A percentile compares a stretch with the other conserved stretches of the same genome.
Conservation (phyloP, 2,329 filamentous ascomycete genomes). For the Ascochyta pisi region DNA sequence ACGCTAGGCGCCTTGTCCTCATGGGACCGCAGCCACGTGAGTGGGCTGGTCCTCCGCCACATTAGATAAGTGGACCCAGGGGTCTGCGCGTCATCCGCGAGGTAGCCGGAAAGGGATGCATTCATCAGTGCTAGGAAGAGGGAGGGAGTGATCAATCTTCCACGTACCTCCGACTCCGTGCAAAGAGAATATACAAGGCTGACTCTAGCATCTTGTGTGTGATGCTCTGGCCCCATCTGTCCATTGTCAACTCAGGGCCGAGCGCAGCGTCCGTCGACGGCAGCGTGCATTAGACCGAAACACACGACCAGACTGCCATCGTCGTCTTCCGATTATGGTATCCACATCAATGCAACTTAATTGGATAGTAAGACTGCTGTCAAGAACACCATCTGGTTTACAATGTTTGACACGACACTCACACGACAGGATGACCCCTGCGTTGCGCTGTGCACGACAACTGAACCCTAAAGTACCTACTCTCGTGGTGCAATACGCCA, state of each 20-base stretch:
- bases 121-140: not conserved
- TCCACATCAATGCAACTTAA: not conserved
- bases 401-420: not conserved
- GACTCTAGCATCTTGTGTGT: not conserved
- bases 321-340: slow-evolving; percentile 5
- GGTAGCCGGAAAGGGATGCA: slow-evolving; percentile 29
- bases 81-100: slow-evolving; percentile 47
- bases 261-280: slow-evolving; percentile 13
- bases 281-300: slow-evolving; percentile 26
- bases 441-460: not conserved
- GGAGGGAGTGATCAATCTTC: slow-evolving; percentile 1
- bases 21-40: slow-evolving; percentile 43
- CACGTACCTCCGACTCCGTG: not conserved
- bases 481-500: too few relatives aligned
- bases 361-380: not conserved
- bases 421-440: not conserved
- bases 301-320: slow-evolving; percentile 20
- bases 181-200: not conserved
- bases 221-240: not conserved
- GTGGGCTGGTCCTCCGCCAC: slow-evolving; percentile 32
- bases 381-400: not conserved
- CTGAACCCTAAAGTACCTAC: not conserved
- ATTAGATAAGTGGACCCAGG: slow-evolving; percentile 33
- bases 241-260: slow-evolving; percentile 5
- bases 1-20: slow-evolving; percentile 28